Conservation (phyloP, 176 grass and related monocot genomes). For the Musa beccarii region DNA sequence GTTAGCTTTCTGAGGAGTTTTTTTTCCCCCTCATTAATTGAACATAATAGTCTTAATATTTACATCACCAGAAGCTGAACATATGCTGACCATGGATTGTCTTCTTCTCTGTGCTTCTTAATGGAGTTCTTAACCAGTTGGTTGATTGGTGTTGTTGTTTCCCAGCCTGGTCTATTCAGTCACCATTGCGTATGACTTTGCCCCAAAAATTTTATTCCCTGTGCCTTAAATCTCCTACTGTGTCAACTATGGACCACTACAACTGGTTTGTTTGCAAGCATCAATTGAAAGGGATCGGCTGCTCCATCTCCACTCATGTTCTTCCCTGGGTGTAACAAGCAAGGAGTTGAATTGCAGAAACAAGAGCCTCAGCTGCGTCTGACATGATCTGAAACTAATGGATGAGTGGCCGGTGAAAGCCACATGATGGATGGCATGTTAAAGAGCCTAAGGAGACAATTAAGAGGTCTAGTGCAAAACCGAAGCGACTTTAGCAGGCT, state of each 20-base stretch:
- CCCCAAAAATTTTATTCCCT: background rate
- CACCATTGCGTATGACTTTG: background rate
- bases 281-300: slow-evolving; percentile 3
- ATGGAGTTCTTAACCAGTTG: background rate
- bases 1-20: no score
- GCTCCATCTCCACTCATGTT: background rate
- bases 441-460: background rate
- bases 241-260: background rate
- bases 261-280: background rate
- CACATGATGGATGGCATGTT: background rate
- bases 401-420: background rate
- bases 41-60: no score
- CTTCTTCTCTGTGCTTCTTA: background rate
- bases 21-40: no score
- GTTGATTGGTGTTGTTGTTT: background rate
- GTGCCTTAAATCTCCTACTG: background rate
- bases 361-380: no score
- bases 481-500: background rate
- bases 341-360: background rate
- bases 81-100: no score
- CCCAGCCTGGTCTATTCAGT: background rate
- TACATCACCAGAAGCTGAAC: no score
- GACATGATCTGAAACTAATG: background rate
- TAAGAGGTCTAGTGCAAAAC: background rate
- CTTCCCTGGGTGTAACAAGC: background rate